Evolutionary conservation across 768 basidiomycete genomes (phyloP).

Genomic region (Suillus lakei): DNA sequence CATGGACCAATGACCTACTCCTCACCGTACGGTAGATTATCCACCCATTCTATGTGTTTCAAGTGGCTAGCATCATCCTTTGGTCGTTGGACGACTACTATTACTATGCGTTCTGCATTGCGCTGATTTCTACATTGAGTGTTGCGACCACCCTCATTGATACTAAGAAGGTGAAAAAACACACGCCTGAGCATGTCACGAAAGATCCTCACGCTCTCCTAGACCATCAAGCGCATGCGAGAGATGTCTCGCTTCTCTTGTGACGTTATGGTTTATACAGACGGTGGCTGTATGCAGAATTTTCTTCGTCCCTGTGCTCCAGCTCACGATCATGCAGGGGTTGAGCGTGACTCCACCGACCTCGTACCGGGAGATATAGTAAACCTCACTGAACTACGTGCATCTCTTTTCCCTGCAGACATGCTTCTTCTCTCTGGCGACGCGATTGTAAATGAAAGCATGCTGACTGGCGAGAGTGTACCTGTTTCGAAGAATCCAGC

Average conservation of each 20-base stretch:
- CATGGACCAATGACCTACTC: not conserved
- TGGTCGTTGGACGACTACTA: conserved; percentile 97
- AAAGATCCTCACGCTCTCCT: conserved; percentile 14
- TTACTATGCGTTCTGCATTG: conserved; percentile 98
- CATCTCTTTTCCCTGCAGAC: conserved; percentile 85
- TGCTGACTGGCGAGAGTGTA: conserved; percentile 98
- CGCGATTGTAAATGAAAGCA: conserved; percentile 97
- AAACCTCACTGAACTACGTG: conserved; percentile 78
- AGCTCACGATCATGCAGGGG: conserved; percentile 53
- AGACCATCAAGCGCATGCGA: conserved; percentile 93
- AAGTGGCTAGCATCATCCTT: conserved; percentile 91
- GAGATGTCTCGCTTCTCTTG: conserved; percentile 95
- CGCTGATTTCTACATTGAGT: conserved; percentile 84
- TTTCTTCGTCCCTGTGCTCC: conserved; percentile 3
- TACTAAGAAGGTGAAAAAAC: conserved; percentile 76
- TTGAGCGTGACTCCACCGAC: conserved; percentile 68
- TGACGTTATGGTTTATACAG: conserved; percentile 67
- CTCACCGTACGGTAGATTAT: conserved; percentile 60
- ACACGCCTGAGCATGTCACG: not conserved
- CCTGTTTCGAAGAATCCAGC: conserved; percentile 91
- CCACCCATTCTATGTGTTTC: conserved; percentile 98
- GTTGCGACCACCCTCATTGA: conserved; percentile 88
- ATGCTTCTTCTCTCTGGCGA: conserved; percentile 93
- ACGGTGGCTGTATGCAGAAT: conserved; percentile 67
- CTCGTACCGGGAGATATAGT: conserved; percentile 94